These are phyloP conservation scores for Amoeboaphelidium protococcarum DNA, from an alignment of 371 early-diverging fungal genomes.

Conservation along the genomic window DNA sequence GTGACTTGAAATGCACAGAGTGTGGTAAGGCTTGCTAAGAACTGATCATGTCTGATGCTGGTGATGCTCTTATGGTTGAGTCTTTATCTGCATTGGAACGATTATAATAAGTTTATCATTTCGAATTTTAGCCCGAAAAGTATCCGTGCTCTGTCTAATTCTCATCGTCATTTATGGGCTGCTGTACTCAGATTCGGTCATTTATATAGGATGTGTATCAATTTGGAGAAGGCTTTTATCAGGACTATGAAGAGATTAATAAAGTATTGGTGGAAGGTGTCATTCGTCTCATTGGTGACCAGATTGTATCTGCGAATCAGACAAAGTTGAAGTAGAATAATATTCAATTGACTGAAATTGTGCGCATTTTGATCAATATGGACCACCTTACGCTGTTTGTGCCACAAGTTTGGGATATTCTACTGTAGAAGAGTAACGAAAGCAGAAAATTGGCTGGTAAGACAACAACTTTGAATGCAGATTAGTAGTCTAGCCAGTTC, in stretches of 20 bases:
- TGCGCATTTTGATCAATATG: background rate
- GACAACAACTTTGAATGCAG: too few species aligned
- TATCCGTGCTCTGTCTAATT: slow-evolving; percentile 56
- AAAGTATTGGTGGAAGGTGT: slow-evolving; percentile 50
- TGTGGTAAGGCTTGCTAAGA: slow-evolving; percentile 18
- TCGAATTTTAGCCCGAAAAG: too few species aligned
- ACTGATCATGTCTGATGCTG: background rate
- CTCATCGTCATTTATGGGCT: slow-evolving; percentile 44
- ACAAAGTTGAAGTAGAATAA: background rate
- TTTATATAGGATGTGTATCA: slow-evolving; percentile 54
- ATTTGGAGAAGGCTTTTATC: slow-evolving; percentile 56
- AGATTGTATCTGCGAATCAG: background rate
- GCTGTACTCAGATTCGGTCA: slow-evolving; percentile 33
- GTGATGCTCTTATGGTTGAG: too few species aligned
- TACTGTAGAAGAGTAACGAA: too few species aligned
- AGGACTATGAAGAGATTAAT: slow-evolving; percentile 59
- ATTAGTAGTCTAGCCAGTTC: too few species aligned
- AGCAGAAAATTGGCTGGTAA: too few species aligned
- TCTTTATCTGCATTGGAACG: too few species aligned
- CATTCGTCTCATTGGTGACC: background rate
- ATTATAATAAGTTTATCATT: too few species aligned
- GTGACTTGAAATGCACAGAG: slow-evolving; percentile 38
- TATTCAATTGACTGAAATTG: background rate
- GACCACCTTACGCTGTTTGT: background rate
- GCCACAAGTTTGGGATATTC: background rate